These are phyloP conservation scores for Wickerhamomyces subpelliculosus DNA, from an alignment of 805 yeast species.

Conservation along the genomic window DNA sequence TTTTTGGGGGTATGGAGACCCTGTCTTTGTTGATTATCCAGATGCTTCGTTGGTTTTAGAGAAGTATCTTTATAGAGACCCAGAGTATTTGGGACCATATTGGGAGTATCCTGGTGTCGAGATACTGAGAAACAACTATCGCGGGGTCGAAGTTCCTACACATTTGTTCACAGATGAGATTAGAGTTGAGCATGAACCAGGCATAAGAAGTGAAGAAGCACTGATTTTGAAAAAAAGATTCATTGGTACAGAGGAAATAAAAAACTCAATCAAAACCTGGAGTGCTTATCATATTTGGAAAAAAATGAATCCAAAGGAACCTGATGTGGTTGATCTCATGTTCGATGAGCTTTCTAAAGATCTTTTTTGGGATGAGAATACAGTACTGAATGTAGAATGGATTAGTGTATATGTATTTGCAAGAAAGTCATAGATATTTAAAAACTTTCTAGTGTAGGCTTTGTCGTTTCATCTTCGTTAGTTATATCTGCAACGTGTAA, in stretches of 20 bases:
- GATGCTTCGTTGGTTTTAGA: conserved; percentile 45
- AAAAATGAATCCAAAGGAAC: conserved; percentile 28
- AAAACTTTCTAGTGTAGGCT: no score
- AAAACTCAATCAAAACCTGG: conserved; percentile 38
- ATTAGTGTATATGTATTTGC: conserved; percentile 47
- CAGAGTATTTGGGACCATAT: conserved; percentile 42
- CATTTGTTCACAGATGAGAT: conserved; percentile 34
- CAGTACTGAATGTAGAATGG: conserved; percentile 38
- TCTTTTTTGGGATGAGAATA: conserved; percentile 36
- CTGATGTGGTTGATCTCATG: conserved; percentile 41
- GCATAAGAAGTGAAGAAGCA: conserved; percentile 25
- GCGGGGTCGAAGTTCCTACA: conserved; percentile 34
- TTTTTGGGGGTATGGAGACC: conserved; percentile 65
- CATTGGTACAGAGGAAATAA: conserved; percentile 15
- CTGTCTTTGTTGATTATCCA: conserved; percentile 41
- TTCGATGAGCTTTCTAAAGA: conserved; percentile 31
- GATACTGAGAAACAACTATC: conserved; percentile 33
- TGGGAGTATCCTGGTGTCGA: conserved; percentile 66
- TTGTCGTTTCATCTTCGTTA: no score
- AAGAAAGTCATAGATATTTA: neutral
- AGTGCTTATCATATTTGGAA: conserved; percentile 56
- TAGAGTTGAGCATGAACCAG: conserved; percentile 16
- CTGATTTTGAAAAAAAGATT: conserved; percentile 38
- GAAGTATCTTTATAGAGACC: conserved; percentile 39
- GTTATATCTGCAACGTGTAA: no score